Base-by-base conservation (phyloP, 352 stramenopile species). In the Pythium volutum region DNA sequence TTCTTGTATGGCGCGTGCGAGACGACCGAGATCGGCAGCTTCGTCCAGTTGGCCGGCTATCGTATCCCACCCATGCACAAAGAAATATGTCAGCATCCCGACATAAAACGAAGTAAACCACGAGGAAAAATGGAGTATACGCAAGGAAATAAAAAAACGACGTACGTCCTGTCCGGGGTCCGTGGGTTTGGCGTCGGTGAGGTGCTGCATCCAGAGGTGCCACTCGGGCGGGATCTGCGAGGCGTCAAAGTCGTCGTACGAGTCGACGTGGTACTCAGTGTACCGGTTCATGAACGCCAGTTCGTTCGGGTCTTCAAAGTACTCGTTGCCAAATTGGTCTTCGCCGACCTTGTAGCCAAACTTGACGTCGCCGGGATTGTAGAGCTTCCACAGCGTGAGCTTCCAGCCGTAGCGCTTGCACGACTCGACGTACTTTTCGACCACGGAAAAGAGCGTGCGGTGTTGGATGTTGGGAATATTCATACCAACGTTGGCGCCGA, bases 311-410 rank as follows among this genome's bases (percentile, higher is more conserved):
- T 95, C 86, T 41, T 95, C 86, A 66, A 87, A 95, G 78, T 93
- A 95, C 73, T 89, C 85, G 74, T 89, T 88, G 45, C 86, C 86
- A 62, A 93, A 91, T 70, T 89, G 70, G 64, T 95, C 86, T 55
- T 88, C 62, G 39, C 86, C 86, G 25, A 95, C 84, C 38, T 81
- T 73, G 52, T 88, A 83, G 18, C 86, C 86, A 64, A 95, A 95
- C 71, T 95, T 95, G 67, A 95, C 82, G 62, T 95, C 86, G 15
- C 82, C 82, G 2, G 82, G 79, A 69, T 92, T 92, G 71, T 92
- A 95, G n/a, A 95, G 78, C 67, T 93, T 91, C 86, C 86, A 95
- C 39, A 95, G 74, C 50, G 78, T 80, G 10, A 76, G 70, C 79
- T 93, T 89, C 67, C 71, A 86, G 49, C 86, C 86, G 71, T 80